Conservation (phyloP, 805 yeast species). For the Monosporozyma unispora region DNA sequence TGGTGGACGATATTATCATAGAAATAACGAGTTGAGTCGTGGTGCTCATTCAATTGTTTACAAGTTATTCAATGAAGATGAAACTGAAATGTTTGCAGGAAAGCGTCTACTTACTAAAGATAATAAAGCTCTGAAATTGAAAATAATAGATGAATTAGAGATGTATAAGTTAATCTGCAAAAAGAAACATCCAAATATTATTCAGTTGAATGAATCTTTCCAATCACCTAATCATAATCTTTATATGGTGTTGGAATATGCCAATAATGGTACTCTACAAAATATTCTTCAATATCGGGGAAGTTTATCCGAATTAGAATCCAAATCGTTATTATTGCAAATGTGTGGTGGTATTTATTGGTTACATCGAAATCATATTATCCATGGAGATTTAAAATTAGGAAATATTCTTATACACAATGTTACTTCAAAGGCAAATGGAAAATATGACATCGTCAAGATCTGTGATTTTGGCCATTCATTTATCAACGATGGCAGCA, state of each 20-base stretch:
- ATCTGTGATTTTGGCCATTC: slow-evolving; percentile 42
- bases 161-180: slow-evolving; percentile 68
- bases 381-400: slow-evolving; percentile 11
- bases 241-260: slow-evolving; percentile 3
- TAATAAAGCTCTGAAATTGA: slow-evolving; percentile 67
- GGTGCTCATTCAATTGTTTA: slow-evolving; percentile 6
- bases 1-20: neutral
- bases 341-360: slow-evolving; percentile 86
- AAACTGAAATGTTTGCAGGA: slow-evolving; percentile 85
- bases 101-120: slow-evolving; percentile 93
- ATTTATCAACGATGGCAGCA: slow-evolving; percentile 68
- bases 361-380: slow-evolving; percentile 64
- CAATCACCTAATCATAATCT: neutral
- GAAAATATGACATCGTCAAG: slow-evolving; percentile 66
- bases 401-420: slow-evolving; percentile 58
- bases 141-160: slow-evolving; percentile 81
- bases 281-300: neutral
- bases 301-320: slow-evolving; percentile 49
- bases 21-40: slow-evolving; percentile 4
- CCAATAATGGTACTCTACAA: slow-evolving; percentile 1
- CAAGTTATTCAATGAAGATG: slow-evolving; percentile 40
- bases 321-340: slow-evolving; percentile 75
- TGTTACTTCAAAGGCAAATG: neutral
- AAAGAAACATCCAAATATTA: slow-evolving; percentile 36
- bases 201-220: slow-evolving; percentile 1